These are phyloP conservation scores for Leucocoprinus sp. DNA, from an alignment of 768 basidiomycete genomes.

Conservation along the genomic window DNA sequence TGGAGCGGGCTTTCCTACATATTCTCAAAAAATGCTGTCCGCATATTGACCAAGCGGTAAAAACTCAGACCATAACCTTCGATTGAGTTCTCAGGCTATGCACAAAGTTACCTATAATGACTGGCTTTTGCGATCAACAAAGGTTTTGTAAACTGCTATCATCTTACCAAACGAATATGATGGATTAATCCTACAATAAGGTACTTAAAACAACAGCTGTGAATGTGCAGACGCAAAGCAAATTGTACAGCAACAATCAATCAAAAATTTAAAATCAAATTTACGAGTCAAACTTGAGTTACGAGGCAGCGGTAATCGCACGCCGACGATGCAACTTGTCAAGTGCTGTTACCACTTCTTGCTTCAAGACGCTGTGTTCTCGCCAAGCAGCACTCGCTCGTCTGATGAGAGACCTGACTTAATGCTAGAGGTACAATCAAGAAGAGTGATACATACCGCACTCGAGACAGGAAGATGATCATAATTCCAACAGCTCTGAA, in stretches of 20 bases:
- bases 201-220: constrained; percentile 3
- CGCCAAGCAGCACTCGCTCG: constrained; percentile 57
- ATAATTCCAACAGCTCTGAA: constrained; percentile 50
- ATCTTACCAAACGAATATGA: constrained; percentile 8
- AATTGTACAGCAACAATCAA: constrained; percentile 7
- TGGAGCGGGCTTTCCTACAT: constrained; percentile 86
- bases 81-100: too few species aligned
- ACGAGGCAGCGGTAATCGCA: constrained; percentile 17
- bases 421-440: not conserved
- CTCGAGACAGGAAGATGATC: constrained; percentile 57
- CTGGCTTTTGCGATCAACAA: not conserved
- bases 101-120: too few species aligned
- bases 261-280: constrained; percentile 3
- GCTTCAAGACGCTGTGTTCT: constrained; percentile 50
- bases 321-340: constrained; percentile 60
- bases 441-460: constrained; percentile 38
- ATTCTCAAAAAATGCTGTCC: constrained; percentile 67
- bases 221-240: constrained; percentile 10
- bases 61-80: not conserved
- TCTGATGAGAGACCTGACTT: constrained; percentile 26
- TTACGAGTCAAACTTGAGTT: not conserved
- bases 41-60: constrained; percentile 31
- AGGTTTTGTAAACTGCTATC: constrained; percentile 1
- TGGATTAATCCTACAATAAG: constrained; percentile 17
- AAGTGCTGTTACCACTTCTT: constrained; percentile 55